Base-by-base conservation (phyloP, 208 protist genomes). In the Leptomonas pyrrhocoris region DNA sequence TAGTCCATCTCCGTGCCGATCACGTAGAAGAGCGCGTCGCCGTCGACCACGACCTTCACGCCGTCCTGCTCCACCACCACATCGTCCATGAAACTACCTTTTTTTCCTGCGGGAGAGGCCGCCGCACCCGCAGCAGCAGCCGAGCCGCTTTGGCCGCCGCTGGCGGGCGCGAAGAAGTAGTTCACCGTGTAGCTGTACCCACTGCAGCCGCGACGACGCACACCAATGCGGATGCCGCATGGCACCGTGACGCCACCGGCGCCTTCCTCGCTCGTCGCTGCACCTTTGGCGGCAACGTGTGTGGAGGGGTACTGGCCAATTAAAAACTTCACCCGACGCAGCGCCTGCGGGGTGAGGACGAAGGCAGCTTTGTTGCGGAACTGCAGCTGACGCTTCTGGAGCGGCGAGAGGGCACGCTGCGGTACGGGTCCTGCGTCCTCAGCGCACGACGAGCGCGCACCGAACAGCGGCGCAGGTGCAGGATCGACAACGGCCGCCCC, bases 1-100 rank as follows among this genome's bases (percentile, higher is more conserved):
- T 96, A 99, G 71, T 99, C 98, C 97, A 99, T 98, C 65, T 97
- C 89, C 9, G 97, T 99, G 9, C 97, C 97, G 73, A 98, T 97
- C 16, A 99, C 94, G 66, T 98, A 98, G 73, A 99, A 96, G 36
- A 98, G 85, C 23, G 97, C 97, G 60, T 96, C 90, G 21, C 73
- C 84, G 43, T 98, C 96, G 13, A 99, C 94, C 40, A 98, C 84
- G 2, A 99, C 88, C 70, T 92, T 96, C 16, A 99, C 85, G 15
- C 95, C 96, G 53, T 98, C 88, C 67, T 97, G 90, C 72, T 94
- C 88, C 4, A 99, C 95, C 12, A 86, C 78, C 18, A 89, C 80
- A 69, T 96, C 89, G 38, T 77, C 65, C 38, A 68, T 57, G 18
- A 74, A 28, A 1, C 61, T 65, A 18, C n/a, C 34, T 19, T 11